Evolutionary conservation across 352 stramenopile genomes (phyloP), one percentile per base, ranked within the genome.

Genomic region (Pythium plurisporium): DNA sequence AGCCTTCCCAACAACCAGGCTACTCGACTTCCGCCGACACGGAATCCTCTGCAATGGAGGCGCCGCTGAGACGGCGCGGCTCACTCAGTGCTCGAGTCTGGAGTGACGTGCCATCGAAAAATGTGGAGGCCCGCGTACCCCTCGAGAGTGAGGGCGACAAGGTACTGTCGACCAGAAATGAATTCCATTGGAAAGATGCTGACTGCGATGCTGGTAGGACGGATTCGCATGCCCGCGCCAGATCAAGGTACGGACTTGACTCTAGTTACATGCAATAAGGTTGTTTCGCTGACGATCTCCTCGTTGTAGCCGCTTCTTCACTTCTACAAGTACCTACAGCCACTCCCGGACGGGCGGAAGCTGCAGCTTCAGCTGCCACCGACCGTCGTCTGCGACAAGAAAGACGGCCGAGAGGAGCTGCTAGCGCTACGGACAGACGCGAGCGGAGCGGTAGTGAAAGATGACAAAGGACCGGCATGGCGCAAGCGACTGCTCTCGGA

Each of bases 301-400:
- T 5, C 17, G 20, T 29, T 22, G 29, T 8, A 87, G 76, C 79
- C 82, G 10, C 61, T 85, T 9, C 52, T 93, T 20, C 81, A 79
- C 62, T 93, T 93, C 55, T 93, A 87, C 73, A 93, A 93, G 68
- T 91, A 86, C 47, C 53, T 93, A 6, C 82, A 93, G 53, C 82
- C 82, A 9, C 69, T 87, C n/a, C 54, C 60, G 0, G 68, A 68
- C 19, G 59, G 55, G 15, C 69, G 67, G 12, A 76, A 77, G 25
- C 62, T 93, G 23, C 65, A 72, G 23, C 55, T 89, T 5, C 81
- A 86, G 37, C 38, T 92, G 17, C 80, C 82, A 11, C 59, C 76
- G 4, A 91, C 82, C 0, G 64, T 91, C 7, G 53, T 91, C 19
- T 86, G 71, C 26, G 80, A 91, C 57, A 81, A 79, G 30, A 43